Evolutionary conservation across 2,329 filamentous ascomycete species (phyloP), one percentile per base, ranked within the genome.

Genomic region (Westerdykella aurantiaca): DNA sequence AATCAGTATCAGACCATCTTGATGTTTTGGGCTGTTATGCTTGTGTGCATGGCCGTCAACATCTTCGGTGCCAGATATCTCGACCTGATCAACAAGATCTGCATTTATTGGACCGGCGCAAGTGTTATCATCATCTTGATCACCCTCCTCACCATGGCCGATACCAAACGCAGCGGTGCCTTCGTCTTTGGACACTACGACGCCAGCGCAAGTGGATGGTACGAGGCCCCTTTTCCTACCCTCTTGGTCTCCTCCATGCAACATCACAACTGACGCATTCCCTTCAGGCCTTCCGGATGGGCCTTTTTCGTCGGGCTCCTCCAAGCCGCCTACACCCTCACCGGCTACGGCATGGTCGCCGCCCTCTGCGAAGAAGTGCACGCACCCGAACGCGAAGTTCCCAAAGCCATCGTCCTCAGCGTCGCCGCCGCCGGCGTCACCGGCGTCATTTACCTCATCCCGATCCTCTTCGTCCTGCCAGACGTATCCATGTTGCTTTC

Each of bases 381-480:
- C 57, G 78, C 79, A 48, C 82, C 83, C 0, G 77, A 82, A 42
- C 74, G 79, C 43, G 82, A 86, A 65, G 83, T 86, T 0, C 83
- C 83, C 38, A 82, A 80, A 58, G 83, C 83, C 41, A 86, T 87
- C 55, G 81, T 86, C 1, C 66, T 85, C 31, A 85, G 82, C 0
- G 82, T 86, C 2, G 79, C 79, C 1, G 81, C 81, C 0, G 82
- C 81, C 0, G 81, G 80, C 23, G 54, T 86, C 34, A 86, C 83
- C 0, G 82, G 83, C 5, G 60, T 84, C 7, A 63, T 81, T 51
- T 89, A 86, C 64, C 66, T 89, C 12, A 78, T 90, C 35, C 85
- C 85, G 0, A 76, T 91, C 50, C 75, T 90, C 21, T 89, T 90
- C 63, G 83, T 88, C 31, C 72, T 90, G 22, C 85, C 86, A 0